These are phyloP conservation scores for Trichoderma parareesei DNA, from an alignment of 495 filamentous ascomycete genomes.

Conservation along the genomic window DNA sequence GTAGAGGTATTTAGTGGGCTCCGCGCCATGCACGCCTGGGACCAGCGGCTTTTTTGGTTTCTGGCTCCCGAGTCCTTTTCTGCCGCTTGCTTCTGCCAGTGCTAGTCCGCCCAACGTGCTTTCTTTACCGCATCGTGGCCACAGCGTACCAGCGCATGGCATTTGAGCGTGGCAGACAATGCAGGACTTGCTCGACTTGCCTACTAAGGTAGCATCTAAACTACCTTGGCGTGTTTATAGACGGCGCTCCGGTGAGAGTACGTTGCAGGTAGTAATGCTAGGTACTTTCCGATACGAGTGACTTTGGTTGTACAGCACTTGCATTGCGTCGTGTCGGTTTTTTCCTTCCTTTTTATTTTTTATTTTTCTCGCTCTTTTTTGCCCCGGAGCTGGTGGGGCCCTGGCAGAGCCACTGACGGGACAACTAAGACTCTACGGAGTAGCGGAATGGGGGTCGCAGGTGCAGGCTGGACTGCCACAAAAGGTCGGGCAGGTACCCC, in stretches of 20 bases:
- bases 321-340: not conserved
- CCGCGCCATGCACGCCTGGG: slow-evolving; percentile 4
- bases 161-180: too few species aligned
- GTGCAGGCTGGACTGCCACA: not conserved
- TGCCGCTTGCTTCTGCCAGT: not conserved
- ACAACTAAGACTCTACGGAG: not conserved
- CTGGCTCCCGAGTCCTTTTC: not conserved
- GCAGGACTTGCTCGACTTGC: too few species aligned
- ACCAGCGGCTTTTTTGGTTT: not conserved
- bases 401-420: not conserved
- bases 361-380: not conserved
- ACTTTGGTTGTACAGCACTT: too few species aligned
- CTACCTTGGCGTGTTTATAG: too few species aligned
- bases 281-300: not conserved
- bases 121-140: not conserved
- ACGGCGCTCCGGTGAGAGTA: not conserved
- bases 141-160: not conserved
- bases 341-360: not conserved
- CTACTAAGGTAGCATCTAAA: too few species aligned
- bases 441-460: slow-evolving; percentile 9
- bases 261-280: not conserved
- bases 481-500: not conserved
- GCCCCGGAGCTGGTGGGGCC: not conserved
- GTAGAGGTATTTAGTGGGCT: not conserved
- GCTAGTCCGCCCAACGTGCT: not conserved